A percentile compares a stretch with the other conserved stretches of the same genome.
Evolutionary conservation across 2,329 filamentous ascomycete genomes (phyloP).

Genomic region (Aureobasidium sp.): DNA sequence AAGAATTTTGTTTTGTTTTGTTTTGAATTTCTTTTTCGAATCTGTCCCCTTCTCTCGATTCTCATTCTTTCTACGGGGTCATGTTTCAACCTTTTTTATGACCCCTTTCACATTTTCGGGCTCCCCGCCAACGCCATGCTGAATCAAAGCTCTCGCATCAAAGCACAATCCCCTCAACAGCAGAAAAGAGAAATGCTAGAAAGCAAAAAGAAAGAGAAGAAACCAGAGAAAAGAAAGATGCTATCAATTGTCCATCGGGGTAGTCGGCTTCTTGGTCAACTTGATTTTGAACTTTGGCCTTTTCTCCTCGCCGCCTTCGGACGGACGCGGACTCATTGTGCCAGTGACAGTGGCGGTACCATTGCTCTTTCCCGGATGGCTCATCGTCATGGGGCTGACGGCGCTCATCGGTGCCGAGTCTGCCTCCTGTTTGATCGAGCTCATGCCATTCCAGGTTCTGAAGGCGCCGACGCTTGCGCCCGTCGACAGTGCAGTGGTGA

Average conservation of each 20-base stretch:
- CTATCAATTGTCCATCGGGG: not conserved
- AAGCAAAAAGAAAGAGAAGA: not conserved
- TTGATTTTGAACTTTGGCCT: constrained; percentile 17
- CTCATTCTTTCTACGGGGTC: not conserved
- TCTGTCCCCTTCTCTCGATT: not conserved
- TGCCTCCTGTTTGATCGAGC: not conserved
- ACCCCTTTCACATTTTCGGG: not conserved
- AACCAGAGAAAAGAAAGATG: not conserved
- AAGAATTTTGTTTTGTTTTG: not conserved
- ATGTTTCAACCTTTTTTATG: not conserved
- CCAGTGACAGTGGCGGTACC: constrained; percentile 5
- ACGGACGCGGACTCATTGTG: not conserved
- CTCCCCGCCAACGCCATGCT: constrained; percentile 14
- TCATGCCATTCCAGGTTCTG: not conserved
- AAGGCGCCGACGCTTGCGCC: constrained; percentile 1
- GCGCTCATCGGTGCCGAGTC: not conserved
- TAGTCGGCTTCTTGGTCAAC: constrained; percentile 14
- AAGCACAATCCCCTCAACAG: not conserved
- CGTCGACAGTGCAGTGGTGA: not conserved
- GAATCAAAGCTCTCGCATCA: not conserved
- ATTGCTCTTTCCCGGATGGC: not conserved
- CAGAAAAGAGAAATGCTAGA: not conserved
- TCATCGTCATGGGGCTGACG: constrained; percentile 12
- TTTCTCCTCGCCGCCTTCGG: constrained; percentile 12
- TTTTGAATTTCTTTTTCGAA: not conserved